phyloP scores from a whole-genome alignment of 2,329 filamentous ascomycete genomes.

The Fusarium robinianum region DNA sequence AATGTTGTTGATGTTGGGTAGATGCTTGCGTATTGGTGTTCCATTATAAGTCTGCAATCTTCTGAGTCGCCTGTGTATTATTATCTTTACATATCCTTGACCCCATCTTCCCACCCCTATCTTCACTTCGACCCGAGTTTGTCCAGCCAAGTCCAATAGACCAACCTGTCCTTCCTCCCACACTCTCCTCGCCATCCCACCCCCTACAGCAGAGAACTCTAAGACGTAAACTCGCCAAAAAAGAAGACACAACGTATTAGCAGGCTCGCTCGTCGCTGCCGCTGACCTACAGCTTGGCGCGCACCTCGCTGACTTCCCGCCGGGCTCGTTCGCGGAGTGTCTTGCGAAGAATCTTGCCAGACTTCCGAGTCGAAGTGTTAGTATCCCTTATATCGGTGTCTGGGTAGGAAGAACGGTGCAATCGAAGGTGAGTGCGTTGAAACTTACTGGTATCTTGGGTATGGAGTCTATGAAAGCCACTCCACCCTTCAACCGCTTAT shows the following conservation, averaged over 20 bases:
- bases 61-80: no score
- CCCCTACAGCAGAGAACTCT: constrained; percentile 1
- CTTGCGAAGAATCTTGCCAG: constrained; percentile 69
- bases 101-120: no score
- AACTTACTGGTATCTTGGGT: constrained; percentile 60
- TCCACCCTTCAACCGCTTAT: constrained; percentile 72
- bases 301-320: constrained; percentile 51
- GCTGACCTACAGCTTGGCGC: constrained; percentile 38
- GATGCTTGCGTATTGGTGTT: no score
- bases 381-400: neutral
- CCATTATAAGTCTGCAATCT: no score
- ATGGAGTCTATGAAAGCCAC: constrained; percentile 70
- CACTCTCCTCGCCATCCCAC: no score
- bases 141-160: no score
- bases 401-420: neutral
- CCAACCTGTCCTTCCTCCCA: no score
- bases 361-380: constrained; percentile 46
- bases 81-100: no score
- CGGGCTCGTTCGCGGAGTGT: constrained; percentile 61
- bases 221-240: constrained; percentile 21
- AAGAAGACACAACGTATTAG: constrained; percentile 28
- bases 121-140: no score
- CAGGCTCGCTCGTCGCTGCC: constrained; percentile 28
- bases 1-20: no score
- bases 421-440: neutral